phyloP scores from a whole-genome alignment of 768 basidiomycete species.

The Leccinellum albellum region DNA sequence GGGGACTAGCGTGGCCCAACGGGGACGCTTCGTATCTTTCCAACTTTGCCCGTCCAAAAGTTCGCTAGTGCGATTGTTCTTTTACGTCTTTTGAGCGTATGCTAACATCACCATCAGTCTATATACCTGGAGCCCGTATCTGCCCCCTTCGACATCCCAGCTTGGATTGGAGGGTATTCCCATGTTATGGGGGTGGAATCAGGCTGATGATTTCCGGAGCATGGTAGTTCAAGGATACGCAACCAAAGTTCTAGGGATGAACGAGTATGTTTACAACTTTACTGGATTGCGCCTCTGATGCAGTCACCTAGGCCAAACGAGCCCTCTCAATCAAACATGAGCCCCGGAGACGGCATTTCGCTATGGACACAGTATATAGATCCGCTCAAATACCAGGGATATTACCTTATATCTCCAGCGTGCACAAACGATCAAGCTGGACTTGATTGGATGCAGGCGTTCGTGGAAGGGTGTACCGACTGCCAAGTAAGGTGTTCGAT shows the following conservation, averaged over 20 bases:
- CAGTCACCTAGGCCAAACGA: conserved; percentile 59
- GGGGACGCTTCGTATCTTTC: conserved; percentile 46
- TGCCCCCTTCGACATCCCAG: conserved; percentile 37
- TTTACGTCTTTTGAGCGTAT: not conserved
- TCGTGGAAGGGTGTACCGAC: conserved; percentile 48
- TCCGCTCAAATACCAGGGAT: conserved; percentile 57
- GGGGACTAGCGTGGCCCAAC: conserved; percentile 68
- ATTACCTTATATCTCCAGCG: conserved; percentile 64
- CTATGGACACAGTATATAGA: conserved; percentile 66
- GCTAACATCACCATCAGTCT: conserved; percentile 30
- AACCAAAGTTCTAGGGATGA: conserved; percentile 58
- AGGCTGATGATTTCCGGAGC: conserved; percentile 45
- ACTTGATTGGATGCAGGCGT: conserved; percentile 61
- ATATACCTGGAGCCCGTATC: conserved; percentile 67
- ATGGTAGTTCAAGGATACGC: conserved; percentile 52
- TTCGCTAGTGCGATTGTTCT: conserved; percentile 38
- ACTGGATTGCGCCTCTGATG: conserved; percentile 2
- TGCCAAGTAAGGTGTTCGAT: conserved; percentile 45
- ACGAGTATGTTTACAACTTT: conserved; percentile 56
- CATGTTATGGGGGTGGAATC: conserved; percentile 69
- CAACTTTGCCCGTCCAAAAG: conserved; percentile 45
- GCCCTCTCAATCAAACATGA: conserved; percentile 59
- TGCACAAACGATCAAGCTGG: conserved; percentile 63
- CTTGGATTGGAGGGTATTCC: conserved; percentile 56
- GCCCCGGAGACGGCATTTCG: conserved; percentile 45